A percentile compares a stretch with the other conserved stretches of the same genome.
Conservation (phyloP, 1,284 basidiomycete genomes). For the Marasmius fiardii region DNA sequence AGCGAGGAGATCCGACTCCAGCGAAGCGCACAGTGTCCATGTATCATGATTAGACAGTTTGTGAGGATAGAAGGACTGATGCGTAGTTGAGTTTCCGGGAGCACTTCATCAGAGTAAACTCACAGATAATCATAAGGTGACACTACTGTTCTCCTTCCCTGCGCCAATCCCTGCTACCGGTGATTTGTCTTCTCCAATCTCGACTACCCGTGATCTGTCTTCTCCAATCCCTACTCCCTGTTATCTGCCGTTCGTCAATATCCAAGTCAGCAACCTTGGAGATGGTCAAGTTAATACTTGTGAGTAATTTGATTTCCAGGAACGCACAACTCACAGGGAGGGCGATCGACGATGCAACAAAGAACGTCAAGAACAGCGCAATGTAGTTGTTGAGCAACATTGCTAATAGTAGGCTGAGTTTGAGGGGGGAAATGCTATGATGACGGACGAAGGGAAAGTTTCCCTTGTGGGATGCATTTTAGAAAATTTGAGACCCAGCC, state of each 20-base stretch:
- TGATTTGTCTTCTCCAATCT: slow-evolving; percentile 4
- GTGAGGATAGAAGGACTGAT: neutral
- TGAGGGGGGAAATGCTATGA: neutral
- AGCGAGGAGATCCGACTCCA: no score
- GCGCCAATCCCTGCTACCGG: slow-evolving; percentile 5
- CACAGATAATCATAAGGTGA: no score
- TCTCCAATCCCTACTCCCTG: slow-evolving; percentile 4
- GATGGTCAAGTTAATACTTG: neutral
- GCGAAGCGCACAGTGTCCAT: no score
- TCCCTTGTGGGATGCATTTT: neutral
- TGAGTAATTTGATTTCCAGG: neutral
- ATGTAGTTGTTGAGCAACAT: slow-evolving; percentile 7
- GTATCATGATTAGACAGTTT: neutral
- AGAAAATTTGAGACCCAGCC: neutral
- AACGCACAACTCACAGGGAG: slow-evolving; percentile 6
- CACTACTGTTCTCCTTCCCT: neutral
- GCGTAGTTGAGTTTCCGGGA: neutral
- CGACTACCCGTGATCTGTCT: slow-evolving; percentile 2
- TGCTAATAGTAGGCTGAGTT: neutral
- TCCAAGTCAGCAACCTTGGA: neutral
- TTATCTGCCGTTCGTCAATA: slow-evolving; percentile 4
- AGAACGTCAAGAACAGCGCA: slow-evolving; percentile 6
- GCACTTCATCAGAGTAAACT: no score
- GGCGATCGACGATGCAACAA: slow-evolving; percentile 9
- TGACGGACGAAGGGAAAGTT: neutral